A percentile compares a stretch with the other conserved stretches of the same genome.
phyloP scores from a whole-genome alignment of 2,329 filamentous ascomycete genomes.

The Anisogramma anomala region DNA sequence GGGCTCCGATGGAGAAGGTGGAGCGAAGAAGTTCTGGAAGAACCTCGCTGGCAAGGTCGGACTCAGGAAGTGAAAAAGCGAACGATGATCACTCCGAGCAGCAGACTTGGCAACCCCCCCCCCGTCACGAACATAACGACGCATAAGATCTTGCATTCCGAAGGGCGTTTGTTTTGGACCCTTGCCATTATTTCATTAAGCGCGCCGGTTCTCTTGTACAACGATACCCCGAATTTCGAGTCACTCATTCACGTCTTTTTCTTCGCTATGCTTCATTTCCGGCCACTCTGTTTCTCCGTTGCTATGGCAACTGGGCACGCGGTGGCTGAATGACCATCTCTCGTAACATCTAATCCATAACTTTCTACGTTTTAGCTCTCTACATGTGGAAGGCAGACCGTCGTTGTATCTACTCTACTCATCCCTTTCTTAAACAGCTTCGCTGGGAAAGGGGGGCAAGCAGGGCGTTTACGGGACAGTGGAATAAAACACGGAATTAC shows the following conservation, averaged over 20 bases:
- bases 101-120: neutral
- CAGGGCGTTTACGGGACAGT: neutral
- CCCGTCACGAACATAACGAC: slow-evolving; percentile 9
- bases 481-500: too few relatives aligned
- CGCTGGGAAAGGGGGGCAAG: neutral
- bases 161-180: neutral
- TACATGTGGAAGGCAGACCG: slow-evolving; percentile 3
- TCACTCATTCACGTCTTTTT: too few relatives aligned
- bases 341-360: slow-evolving; percentile 8
- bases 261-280: neutral
- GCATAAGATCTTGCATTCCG: slow-evolving; percentile 9
- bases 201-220: too few relatives aligned
- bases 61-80: slow-evolving; percentile 22
- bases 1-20: slow-evolving; percentile 29
- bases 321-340: neutral
- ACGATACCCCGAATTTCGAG: too few relatives aligned
- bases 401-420: neutral
- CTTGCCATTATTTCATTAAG: neutral
- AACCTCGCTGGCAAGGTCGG: slow-evolving; percentile 35
- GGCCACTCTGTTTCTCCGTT: neutral
- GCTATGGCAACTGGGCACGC: neutral
- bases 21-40: slow-evolving; percentile 35
- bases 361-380: slow-evolving; percentile 5
- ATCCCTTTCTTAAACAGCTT: too few relatives aligned
- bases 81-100: neutral